A percentile compares a stretch with the other conserved stretches of the same genome.
phyloP scores from a whole-genome alignment of 371 early-diverging fungal species.

The Mucor sp. region DNA sequence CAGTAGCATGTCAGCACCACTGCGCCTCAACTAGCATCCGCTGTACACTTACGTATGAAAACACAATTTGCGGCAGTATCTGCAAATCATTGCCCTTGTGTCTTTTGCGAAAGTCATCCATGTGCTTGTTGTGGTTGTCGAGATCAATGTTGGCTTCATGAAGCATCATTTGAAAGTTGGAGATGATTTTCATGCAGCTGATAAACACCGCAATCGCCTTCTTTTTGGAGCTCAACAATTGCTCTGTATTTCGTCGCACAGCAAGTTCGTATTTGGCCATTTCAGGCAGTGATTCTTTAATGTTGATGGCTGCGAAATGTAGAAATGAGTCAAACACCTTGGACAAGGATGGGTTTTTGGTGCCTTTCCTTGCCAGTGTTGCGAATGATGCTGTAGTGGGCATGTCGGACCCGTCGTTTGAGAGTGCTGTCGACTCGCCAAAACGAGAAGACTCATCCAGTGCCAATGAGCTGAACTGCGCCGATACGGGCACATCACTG shows the following conservation, averaged over 20 bases:
- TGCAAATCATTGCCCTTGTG: conserved; percentile 25
- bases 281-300: conserved; percentile 63
- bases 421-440: conserved; percentile 1
- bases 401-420: background rate
- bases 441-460: background rate
- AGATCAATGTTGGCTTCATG: conserved; percentile 27
- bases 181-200: conserved; percentile 38
- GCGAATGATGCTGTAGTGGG: background rate
- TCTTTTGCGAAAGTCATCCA: conserved; percentile 30
- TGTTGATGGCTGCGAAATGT: conserved; percentile 66
- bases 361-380: background rate
- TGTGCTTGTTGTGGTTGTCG: conserved; percentile 22
- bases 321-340: conserved; percentile 58
- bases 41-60: conserved; percentile 38
- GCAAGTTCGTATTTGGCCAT: conserved; percentile 32
- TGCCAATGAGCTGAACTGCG: conserved; percentile 12
- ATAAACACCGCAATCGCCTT: conserved; percentile 41
- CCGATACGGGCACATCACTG: conserved; percentile 22
- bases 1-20: background rate
- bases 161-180: conserved; percentile 57
- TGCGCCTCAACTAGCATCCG: background rate
- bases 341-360: conserved; percentile 1
- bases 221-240: conserved; percentile 31
- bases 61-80: conserved; percentile 27
- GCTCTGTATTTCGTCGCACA: conserved; percentile 36